Percentiles rank a stretch among this genome's conserved stretches.
Conservation (phyloP, 2,329 filamentous ascomycete genomes). For the Pseudogymnoascus sp. region DNA sequence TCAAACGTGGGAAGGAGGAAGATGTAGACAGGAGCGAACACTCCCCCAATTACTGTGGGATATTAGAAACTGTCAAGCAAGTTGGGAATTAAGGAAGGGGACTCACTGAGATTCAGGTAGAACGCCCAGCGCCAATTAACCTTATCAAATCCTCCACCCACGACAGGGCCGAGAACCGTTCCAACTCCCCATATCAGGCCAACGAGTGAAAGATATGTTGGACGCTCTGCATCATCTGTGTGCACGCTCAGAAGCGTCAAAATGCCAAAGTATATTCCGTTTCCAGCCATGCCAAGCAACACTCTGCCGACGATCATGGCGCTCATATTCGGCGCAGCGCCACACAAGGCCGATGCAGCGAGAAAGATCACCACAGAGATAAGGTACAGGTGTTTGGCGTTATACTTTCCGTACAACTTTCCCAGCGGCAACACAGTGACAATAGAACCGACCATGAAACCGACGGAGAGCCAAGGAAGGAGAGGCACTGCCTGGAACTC, state of each 20-base stretch:
- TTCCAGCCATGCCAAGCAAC: constrained; percentile 20
- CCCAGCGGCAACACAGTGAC: constrained; percentile 41
- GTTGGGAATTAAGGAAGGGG: background rate
- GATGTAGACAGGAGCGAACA: constrained; percentile 18
- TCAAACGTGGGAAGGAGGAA: constrained; percentile 17
- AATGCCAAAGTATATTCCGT: constrained; percentile 6
- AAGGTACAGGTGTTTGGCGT: constrained; percentile 14
- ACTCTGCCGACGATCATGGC: constrained; percentile 25
- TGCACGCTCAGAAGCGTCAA: constrained; percentile 18
- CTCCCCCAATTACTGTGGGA: background rate
- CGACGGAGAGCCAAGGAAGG: constrained; percentile 22
- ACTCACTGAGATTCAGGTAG: constrained; percentile 25
- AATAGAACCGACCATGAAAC: constrained; percentile 34
- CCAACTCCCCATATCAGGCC: constrained; percentile 20
- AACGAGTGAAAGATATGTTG: constrained; percentile 17
- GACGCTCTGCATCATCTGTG: constrained; percentile 13
- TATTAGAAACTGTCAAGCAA: background rate
- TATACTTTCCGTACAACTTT: constrained; percentile 33
- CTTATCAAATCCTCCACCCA: constrained; percentile 28
- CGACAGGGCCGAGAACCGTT: constrained; percentile 19
- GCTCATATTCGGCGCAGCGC: constrained; percentile 21
- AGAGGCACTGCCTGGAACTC: constrained; percentile 21
- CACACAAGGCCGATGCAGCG: constrained; percentile 22
- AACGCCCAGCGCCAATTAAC: constrained; percentile 33
- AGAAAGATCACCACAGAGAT: constrained; percentile 10